These are phyloP conservation scores for Hypoxylon sp. DNA, from an alignment of 2,329 filamentous ascomycete genomes.

Conservation along the genomic window DNA sequence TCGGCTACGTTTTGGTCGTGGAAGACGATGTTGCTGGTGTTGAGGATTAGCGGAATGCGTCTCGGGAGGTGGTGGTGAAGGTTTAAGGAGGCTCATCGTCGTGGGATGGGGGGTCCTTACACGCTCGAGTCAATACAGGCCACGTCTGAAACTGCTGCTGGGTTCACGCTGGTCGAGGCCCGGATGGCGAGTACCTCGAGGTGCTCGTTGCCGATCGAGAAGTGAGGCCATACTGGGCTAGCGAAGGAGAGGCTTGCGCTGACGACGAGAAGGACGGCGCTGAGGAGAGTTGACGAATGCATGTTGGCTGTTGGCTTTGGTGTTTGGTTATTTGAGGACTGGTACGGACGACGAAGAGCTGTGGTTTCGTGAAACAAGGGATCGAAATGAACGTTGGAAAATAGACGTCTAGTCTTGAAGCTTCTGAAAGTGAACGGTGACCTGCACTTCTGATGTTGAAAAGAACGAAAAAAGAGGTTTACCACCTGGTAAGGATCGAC, in stretches of 20 bases:
- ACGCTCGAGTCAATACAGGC: constrained; percentile 56
- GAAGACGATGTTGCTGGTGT: constrained; percentile 56
- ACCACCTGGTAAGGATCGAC: constrained; percentile 17
- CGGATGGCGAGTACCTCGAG: constrained; percentile 59
- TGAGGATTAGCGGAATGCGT: constrained; percentile 9
- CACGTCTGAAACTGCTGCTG: constrained; percentile 55
- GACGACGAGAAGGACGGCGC: constrained; percentile 50
- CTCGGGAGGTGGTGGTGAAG: neutral
- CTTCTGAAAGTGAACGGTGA: constrained; percentile 30
- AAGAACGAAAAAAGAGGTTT: constrained; percentile 14
- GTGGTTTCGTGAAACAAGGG: constrained; percentile 6
- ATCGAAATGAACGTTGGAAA: constrained; percentile 30
- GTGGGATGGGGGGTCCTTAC: constrained; percentile 54
- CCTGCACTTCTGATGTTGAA: constrained; percentile 33
- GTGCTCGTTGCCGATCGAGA: constrained; percentile 57
- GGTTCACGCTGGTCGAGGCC: constrained; percentile 55
- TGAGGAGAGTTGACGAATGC: constrained; percentile 50
- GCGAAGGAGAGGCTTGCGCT: constrained; percentile 50
- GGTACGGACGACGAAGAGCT: constrained; percentile 14
- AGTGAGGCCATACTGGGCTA: constrained; percentile 53
- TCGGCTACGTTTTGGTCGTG: constrained; percentile 63
- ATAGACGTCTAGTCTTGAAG: constrained; percentile 43
- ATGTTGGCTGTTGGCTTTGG: constrained; percentile 48
- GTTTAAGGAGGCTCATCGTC: too few species aligned
- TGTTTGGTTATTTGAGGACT: constrained; percentile 13